phyloP scores from a whole-genome alignment of 2,329 filamentous ascomycete genomes.

The Fusarium subglutinans region DNA sequence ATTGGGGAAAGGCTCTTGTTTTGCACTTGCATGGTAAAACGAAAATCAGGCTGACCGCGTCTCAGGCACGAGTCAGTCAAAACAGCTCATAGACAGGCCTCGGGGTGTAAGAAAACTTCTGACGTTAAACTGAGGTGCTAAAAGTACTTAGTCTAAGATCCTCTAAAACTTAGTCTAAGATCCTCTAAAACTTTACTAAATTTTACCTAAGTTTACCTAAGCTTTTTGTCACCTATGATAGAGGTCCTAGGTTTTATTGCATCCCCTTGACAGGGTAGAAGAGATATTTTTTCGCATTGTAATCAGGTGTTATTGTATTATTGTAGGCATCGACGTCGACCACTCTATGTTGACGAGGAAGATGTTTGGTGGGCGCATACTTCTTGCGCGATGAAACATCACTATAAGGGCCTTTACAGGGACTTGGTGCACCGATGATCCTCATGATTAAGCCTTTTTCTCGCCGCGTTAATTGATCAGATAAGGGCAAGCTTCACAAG shows the following conservation, averaged over 20 bases:
- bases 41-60: neutral
- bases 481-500: neutral
- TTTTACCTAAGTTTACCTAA: no score
- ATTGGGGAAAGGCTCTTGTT: neutral
- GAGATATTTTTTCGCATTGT: rapidly evolving
- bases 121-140: no score
- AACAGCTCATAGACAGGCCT: neutral
- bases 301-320: neutral
- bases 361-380: no score
- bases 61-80: neutral
- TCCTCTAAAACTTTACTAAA: no score
- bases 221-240: no score
- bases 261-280: no score
- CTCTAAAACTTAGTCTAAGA: no score
- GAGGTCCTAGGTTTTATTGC: no score
- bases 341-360: neutral
- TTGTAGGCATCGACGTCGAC: neutral
- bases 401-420: neutral
- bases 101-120: no score
- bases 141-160: no score
- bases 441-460: neutral
- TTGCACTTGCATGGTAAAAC: neutral
- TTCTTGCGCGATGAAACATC: neutral
- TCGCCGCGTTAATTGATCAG: neutral
- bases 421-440: neutral